Evolutionary conservation across 495 filamentous ascomycete species (phyloP).

Genomic region (Penicillium herquei): DNA sequence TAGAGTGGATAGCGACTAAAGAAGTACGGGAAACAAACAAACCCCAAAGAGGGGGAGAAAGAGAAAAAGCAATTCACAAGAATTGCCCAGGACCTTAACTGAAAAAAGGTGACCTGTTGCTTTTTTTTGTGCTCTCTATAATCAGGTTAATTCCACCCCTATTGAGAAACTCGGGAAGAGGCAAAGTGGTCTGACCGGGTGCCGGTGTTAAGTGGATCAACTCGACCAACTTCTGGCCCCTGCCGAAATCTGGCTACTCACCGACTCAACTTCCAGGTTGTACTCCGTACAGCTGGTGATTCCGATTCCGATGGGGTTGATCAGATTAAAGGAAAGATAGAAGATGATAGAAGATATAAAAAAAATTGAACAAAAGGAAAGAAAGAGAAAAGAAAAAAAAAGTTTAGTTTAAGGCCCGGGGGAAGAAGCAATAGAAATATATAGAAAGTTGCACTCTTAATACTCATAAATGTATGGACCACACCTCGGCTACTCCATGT

Average conservation of each 20-base stretch:
- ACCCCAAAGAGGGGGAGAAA: slow-evolving; percentile 3
- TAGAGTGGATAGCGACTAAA: no score
- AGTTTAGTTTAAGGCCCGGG: no score
- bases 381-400: no score
- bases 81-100: neutral
- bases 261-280: slow-evolving; percentile 4
- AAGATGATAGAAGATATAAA: no score
- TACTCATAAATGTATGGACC: no score
- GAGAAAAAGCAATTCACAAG: slow-evolving; percentile 10
- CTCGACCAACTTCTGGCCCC: slow-evolving; percentile 13
- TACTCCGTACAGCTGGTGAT: neutral
- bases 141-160: neutral
- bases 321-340: neutral
- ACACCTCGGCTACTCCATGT: no score
- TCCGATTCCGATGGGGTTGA: neutral
- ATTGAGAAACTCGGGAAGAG: slow-evolving; percentile 16
- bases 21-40: neutral
- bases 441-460: no score
- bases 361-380: no score
- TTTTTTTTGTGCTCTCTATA: neutral
- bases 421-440: no score
- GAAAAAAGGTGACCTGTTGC: neutral
- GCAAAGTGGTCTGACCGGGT: slow-evolving; percentile 26
- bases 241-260: slow-evolving; percentile 10
- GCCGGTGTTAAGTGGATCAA: slow-evolving; percentile 16